Base-by-base conservation (phyloP, 352 stramenopile species). In the Plasmopara viticola region DNA sequence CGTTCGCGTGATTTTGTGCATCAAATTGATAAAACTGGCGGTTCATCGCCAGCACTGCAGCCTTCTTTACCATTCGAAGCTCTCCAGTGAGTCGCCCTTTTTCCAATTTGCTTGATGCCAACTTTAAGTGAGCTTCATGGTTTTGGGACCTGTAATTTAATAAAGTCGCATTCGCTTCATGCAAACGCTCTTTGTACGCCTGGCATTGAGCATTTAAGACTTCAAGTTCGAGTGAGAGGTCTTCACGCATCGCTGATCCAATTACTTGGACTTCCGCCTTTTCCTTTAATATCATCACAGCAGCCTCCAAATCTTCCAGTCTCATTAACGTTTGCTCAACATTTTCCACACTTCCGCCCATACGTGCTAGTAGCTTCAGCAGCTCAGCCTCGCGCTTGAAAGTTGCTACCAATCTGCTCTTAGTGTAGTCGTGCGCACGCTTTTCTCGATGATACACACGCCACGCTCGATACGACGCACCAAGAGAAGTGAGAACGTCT, bases 341-440 rank as follows among this genome's bases (percentile, higher is more conserved):
- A 9, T 30, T 34, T 64, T 68, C 43, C 0, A 25, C 39, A 29
- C 43, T 55, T 7, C 54, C 59, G 53, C 51, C 48, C 0, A 68
- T 30, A 49, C 38, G 42, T 13, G 44, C 44, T n/a, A 68, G 15
- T 39, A 62, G 54, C 47, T 62, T 68, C 4, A 33, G 12, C 29
- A 64, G 37, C 10, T 30, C 34, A 38, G 51, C 12, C 66, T 70
- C 58, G 31, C 55, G 58, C 48, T 48, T 51, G 18, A 68, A 53
- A 9, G 38, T 35, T 17, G 46, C 55, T 15, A 65, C 63, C 25
- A 71, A 48, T 30, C 51, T 68, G 38, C 42, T 61, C 40, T 65
- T 71, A 30, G 59, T 71, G 51, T 68, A 68, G 29, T 61, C 63
- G 28, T 71, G 63, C 6, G 63, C 63, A 18, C 55, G 48, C 37